These are phyloP conservation scores for Poronia punctata DNA, from an alignment of 495 filamentous ascomycete genomes.

Conservation along the genomic window DNA sequence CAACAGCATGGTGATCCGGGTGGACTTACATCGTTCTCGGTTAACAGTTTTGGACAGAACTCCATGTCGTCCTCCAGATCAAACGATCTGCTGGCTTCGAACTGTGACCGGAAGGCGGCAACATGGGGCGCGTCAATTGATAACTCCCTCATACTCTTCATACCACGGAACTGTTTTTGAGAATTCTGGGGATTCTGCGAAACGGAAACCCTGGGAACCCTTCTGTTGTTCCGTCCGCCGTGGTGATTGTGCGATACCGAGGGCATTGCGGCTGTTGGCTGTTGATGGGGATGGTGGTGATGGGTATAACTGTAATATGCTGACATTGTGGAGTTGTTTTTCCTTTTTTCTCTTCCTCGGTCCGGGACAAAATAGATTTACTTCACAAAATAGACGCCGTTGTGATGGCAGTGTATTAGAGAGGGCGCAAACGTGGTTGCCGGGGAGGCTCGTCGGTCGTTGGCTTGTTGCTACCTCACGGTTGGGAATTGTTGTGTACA, in stretches of 20 bases:
- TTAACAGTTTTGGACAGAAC: conserved; percentile 90
- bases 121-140: conserved; percentile 64
- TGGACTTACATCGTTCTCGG: conserved; percentile 87
- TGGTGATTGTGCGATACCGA: conserved; percentile 67
- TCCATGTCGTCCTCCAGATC: conserved; percentile 95
- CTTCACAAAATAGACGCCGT: conserved; percentile 1
- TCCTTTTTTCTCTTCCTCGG: conserved; percentile 9
- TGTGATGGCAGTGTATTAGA: conserved; percentile 3
- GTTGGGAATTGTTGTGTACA: conserved; percentile 25
- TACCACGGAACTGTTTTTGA: conserved; percentile 76
- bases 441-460: background rate
- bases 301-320: conserved; percentile 66
- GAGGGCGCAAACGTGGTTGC: background rate
- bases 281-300: conserved; percentile 53
- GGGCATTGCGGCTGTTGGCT: conserved; percentile 43
- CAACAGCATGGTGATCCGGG: conserved; percentile 1
- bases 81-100: conserved; percentile 90
- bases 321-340: conserved; percentile 54
- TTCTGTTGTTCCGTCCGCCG: conserved; percentile 73
- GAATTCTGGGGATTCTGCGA: conserved; percentile 68
- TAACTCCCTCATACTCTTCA: conserved; percentile 81
- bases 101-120: conserved; percentile 70
- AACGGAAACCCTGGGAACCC: conserved; percentile 73
- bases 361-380: conserved; percentile 11
- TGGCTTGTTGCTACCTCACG: too few species aligned